Evolutionary conservation across 1,139 yeast genomes (phyloP).

Genomic region (Saccharomycopsis hybrid): DNA sequence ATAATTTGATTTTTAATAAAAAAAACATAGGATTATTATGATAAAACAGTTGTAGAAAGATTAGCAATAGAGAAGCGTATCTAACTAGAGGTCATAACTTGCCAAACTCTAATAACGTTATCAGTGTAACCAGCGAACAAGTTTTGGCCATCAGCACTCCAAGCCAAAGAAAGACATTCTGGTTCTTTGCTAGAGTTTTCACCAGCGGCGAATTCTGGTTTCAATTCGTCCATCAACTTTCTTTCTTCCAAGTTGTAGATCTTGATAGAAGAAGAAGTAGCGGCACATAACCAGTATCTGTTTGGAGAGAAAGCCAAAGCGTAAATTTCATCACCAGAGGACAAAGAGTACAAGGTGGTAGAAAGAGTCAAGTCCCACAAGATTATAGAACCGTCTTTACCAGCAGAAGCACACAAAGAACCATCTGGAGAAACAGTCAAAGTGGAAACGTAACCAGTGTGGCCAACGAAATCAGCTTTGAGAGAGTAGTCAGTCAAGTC

Average conservation of each 20-base stretch:
- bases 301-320: slow-evolving; percentile 99
- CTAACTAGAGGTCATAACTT: slow-evolving; percentile 89
- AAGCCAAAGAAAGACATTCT: slow-evolving; percentile 95
- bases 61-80: too few relatives aligned
- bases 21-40: too few relatives aligned
- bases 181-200: slow-evolving; percentile 90
- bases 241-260: slow-evolving; percentile 98
- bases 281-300: slow-evolving; percentile 99
- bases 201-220: slow-evolving; percentile 92
- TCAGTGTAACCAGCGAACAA: slow-evolving; percentile 99
- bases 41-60: too few relatives aligned
- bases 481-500: slow-evolving; percentile 81
- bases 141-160: slow-evolving; percentile 99
- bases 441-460: slow-evolving; percentile 98
- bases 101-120: slow-evolving; percentile 99
- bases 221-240: slow-evolving; percentile 93
- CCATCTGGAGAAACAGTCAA: slow-evolving; percentile 99
- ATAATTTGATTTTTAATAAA: too few relatives aligned
- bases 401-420: slow-evolving; percentile 98
- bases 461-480: slow-evolving; percentile 97
- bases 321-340: slow-evolving; percentile 95
- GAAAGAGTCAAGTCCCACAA: slow-evolving; percentile 95
- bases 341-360: slow-evolving; percentile 88
- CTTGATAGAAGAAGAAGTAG: slow-evolving; percentile 96
- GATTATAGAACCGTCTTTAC: slow-evolving; percentile 98